A percentile compares a stretch with the other conserved stretches of the same genome.
phyloP scores from a whole-genome alignment of 2,329 filamentous ascomycete species.

The Pyricularia grisea region DNA sequence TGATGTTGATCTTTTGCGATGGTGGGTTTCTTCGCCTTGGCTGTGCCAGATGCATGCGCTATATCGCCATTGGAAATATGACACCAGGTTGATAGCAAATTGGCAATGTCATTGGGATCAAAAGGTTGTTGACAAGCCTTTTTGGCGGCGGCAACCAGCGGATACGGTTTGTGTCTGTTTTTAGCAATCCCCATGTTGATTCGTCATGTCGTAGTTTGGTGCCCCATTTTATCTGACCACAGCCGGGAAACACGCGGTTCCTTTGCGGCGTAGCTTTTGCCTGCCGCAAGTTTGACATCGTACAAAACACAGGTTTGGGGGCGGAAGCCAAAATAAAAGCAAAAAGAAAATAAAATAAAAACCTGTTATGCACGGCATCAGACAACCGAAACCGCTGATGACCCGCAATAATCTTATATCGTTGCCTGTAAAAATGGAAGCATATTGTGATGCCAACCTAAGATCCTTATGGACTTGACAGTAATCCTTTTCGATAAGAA shows the following conservation, averaged over 20 bases:
- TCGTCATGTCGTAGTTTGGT: background rate
- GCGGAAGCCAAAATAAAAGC: too few species aligned
- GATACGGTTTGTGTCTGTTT: background rate
- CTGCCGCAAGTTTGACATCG: background rate
- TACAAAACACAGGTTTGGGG: background rate
- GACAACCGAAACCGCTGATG: background rate
- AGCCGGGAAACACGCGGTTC: background rate
- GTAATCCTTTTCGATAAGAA: background rate
- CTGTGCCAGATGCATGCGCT: background rate
- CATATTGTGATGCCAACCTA: too few species aligned
- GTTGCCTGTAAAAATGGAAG: background rate
- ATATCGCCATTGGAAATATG: background rate
- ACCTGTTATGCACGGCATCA: background rate
- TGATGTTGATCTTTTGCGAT: too few species aligned
- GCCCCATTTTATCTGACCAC: background rate
- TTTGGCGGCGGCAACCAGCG: background rate
- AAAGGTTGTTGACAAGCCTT: background rate
- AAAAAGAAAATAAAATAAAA: background rate
- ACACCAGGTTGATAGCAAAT: background rate
- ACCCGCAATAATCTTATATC: background rate
- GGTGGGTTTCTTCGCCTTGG: background rate
- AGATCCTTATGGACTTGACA: background rate
- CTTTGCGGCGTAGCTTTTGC: background rate
- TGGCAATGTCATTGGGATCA: too few species aligned
- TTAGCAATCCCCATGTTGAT: background rate